Evolutionary conservation across 768 basidiomycete species (phyloP), one percentile per base, ranked within the genome.

Genomic region (Agrocybe chaxingu): DNA sequence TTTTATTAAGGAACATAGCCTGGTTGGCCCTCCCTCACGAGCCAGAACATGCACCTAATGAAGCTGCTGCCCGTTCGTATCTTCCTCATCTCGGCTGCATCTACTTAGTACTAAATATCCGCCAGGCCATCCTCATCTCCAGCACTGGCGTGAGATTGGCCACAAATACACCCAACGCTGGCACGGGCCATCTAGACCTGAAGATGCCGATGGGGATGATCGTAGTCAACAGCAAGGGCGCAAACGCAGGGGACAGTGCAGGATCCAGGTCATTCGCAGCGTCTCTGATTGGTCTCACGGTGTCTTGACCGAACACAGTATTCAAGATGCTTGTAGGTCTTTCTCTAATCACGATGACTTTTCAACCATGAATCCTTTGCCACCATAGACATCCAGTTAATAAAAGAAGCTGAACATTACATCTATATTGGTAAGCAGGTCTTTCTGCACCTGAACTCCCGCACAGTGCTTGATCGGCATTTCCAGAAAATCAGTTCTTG

Each of bases 241-340:
- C 11, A 77, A 75, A 0, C 46, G 57, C 19, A 71, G 77, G 30
- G 79, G 79, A 1, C 75, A 74, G 7, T 87, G 85, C 61, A 73
- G 73, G 32, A 86, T 92, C 12, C 92, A 98, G 72, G 92, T 80
- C 11, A 78, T 92, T 38, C 80, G 96, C 47, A 91, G 88, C 53
- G 89, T 94, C 16, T 84, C 78, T 1, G 96, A 98, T 68, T 99
- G 96, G 96, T 89, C 86, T 60, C 91, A 93, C 59, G 96, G 95
- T 2, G 89, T 94, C 33, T 73, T 95, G 56, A 87, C 81, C 3
- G 96, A 98, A 66, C 80, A 83, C 51, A 93, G 90, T 66, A 92
- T 98, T 52, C 95, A 97, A 69, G 88, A 92, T 58, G 95, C 96
- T 42, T 93, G 90, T 91, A 61, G 64, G 87, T 80, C 2, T 42